Conservation (phyloP, 208 protist genomes). For the Acanthamoeba triangularis region DNA sequence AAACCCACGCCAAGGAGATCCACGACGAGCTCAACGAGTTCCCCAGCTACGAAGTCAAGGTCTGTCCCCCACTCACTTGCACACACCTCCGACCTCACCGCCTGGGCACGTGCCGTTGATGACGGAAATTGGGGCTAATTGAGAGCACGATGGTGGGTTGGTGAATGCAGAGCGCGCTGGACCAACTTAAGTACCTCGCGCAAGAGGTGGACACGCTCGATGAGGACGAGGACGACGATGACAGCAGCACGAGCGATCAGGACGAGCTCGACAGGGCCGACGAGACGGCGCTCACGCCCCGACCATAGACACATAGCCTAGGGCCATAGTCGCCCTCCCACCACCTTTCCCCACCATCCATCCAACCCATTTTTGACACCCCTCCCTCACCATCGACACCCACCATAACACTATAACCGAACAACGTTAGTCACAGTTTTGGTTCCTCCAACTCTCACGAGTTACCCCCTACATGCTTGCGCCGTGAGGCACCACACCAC, state of each 20-base stretch:
- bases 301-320: not conserved
- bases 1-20: not conserved
- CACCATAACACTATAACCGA: too few species aligned
- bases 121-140: too few species aligned
- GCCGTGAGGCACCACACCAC: too few species aligned
- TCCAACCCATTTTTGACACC: too few species aligned
- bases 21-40: slow-evolving; percentile 44
- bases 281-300: not conserved
- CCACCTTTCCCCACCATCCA: too few species aligned
- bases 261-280: slow-evolving; percentile 28
- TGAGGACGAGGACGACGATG: slow-evolving; percentile 5
- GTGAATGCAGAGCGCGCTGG: not conserved
- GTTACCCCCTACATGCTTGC: too few species aligned
- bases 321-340: too few species aligned
- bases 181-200: not conserved
- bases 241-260: not conserved
- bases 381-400: too few species aligned
- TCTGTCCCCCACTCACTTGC: not conserved
- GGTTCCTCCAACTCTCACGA: too few species aligned
- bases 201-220: slow-evolving; percentile 2
- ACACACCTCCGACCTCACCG: not conserved
- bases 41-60: slow-evolving; percentile 8
- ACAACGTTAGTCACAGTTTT: too few species aligned
- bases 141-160: too few species aligned
- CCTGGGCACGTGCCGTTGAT: too few species aligned